Base-by-base conservation (phyloP, 441 rosid genomes). In the Croton laevigatus region DNA sequence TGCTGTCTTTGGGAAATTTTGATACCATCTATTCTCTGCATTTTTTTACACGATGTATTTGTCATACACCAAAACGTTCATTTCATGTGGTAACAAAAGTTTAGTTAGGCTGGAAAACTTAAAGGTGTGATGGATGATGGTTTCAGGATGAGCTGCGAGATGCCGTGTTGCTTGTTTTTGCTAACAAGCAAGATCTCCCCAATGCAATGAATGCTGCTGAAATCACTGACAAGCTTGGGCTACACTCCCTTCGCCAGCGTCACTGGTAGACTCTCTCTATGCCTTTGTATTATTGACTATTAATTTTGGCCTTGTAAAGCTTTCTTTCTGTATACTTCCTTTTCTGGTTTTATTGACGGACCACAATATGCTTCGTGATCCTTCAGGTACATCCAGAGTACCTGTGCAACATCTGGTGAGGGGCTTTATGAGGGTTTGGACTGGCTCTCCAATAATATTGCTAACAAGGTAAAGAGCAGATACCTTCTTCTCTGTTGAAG, bases 351-450 rank as follows among this genome's bases (percentile, higher is more conserved):
- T 19, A n/a, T 66, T 59, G 69, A 20, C 17, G n/a, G 65, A 16
- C 20, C 34, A 67, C 68, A 32, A 71, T 69, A 10, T 19, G 40
- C 51, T 62, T 27, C 54, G 3, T 66, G 62, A 42, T 20, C 48
- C 13, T 75, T 59, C 83, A 91, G 97, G 97, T 91, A 86, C 78
- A 91, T 91, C 76, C 97, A 91, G 88, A 84, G 88, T 65, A 86
- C 90, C 59, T 86, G 90, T 70, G 89, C 90, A 46, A 86, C 88
- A 49, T 86, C 90, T 37, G 90, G 90, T 38, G 88, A 87, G 80
- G 91, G 91, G 17, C 88, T 87, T 59, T 83, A 87, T 32, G 88
- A 87, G 77, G 91, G 91, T 37, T 70, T 87, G 69, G 87, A 87
- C 14, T 87, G 91, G 91, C 91, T 87, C 54, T 82, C 91, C 64